phyloP scores from a whole-genome alignment of 139 green algal species.

The Bryopsis sp. region DNA sequence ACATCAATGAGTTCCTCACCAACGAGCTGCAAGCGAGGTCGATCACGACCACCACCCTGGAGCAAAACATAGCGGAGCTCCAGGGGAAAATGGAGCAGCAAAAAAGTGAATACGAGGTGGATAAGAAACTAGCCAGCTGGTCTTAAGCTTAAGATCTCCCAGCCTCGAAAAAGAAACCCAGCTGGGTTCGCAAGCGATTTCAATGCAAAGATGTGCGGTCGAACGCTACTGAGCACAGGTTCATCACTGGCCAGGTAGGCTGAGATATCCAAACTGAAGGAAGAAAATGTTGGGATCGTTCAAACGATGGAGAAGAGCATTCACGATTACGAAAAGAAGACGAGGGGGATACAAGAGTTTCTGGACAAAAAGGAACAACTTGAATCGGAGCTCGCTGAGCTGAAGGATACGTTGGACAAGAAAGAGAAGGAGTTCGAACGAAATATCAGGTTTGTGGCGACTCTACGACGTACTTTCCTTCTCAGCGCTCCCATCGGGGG shows the following conservation, averaged over 20 bases:
- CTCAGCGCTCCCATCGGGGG: background rate
- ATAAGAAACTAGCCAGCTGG: background rate
- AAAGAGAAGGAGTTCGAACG: conserved; percentile 30
- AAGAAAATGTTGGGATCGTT: conserved; percentile 38
- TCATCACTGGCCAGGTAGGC: too few species aligned
- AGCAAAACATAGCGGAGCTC: conserved; percentile 17
- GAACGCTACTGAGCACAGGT: too few species aligned
- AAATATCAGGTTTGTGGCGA: conserved; percentile 28
- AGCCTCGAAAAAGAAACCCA: too few species aligned
- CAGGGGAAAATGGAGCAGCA: conserved; percentile 16
- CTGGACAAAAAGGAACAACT: conserved; percentile 41
- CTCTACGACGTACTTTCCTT: background rate
- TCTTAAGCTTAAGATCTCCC: background rate
- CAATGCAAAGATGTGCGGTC: too few species aligned
- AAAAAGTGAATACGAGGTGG: background rate
- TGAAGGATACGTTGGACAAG: conserved; percentile 35
- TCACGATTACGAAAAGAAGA: conserved; percentile 33
- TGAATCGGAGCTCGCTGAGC: conserved; percentile 23
- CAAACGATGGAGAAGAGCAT: conserved; percentile 29
- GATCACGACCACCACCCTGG: conserved; percentile 1
- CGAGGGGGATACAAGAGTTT: conserved; percentile 35
- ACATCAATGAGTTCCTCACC: conserved; percentile 67
- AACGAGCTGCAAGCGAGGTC: conserved; percentile 46
- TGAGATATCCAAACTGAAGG: conserved; percentile 21
- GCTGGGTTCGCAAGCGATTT: too few species aligned